Base-by-base conservation (phyloP, 78 protist species). In the Dictyostelium intermedium region DNA sequence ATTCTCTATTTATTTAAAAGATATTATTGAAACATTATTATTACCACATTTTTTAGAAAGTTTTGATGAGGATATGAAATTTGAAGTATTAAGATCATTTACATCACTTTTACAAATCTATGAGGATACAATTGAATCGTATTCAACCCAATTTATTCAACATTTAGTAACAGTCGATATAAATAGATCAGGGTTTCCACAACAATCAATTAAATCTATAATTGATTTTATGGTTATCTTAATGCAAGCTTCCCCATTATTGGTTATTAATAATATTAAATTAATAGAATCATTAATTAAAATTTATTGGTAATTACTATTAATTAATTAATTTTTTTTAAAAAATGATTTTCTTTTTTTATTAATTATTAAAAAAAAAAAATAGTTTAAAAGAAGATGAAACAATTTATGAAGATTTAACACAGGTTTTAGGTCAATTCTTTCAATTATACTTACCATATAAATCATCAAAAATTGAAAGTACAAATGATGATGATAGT, bases 41-140 rank as follows among this genome's bases (percentile, higher is more conserved):
- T 25, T 30, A 50, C 69, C 84, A 47, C 50, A 39, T 27, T 47
- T 35, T 45, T 13, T 79, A 45, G 50, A 79, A 41, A 25, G 41
- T 13, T 30, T 16, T 76, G 56, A 76, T 76, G 56, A 76, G 10
- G 56, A 39, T 37, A 34, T 39, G 32, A 34, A 76, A 76, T 20
- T 63, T 30, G 79, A 43, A 27, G 63, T 56, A 45, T 53, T 85
- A 53, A 85, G 53, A 72, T 73, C 83, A 45, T 85, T 30, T 85
- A 85, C 91, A 74, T 73, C 78, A 13, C 61, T 85, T 72, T 74
- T 85, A 85, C 91, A 85, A 85, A 69, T 50, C 2, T 85, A 73
- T 53, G 70, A 70, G 30, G 83, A 85, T 18, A 41, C 53, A 20
- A 41, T 85, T 13, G 83, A 85, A 25, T 34, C 27, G 18, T 85